These are phyloP conservation scores for Ceratocystis alfenasii DNA, from an alignment of 2,329 filamentous ascomycete genomes.

Conservation along the genomic window DNA sequence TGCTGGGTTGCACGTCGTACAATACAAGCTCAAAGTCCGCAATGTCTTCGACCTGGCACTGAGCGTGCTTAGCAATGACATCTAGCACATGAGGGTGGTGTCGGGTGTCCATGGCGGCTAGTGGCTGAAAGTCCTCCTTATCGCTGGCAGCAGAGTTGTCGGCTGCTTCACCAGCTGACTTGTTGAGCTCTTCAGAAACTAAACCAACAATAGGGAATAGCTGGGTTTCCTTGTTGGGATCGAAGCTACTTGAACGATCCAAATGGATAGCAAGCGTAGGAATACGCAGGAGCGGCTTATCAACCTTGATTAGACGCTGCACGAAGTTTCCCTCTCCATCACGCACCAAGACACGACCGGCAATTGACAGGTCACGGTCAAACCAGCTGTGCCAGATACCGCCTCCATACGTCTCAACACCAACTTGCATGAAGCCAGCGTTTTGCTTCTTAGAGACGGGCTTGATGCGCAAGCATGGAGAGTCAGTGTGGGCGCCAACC, in stretches of 20 bases:
- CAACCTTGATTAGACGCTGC: conserved; percentile 79
- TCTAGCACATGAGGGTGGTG: conserved; percentile 84
- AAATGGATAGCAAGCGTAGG: conserved; percentile 92
- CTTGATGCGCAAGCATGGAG: conserved; percentile 82
- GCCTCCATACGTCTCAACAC: conserved; percentile 92
- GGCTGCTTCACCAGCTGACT: conserved; percentile 33
- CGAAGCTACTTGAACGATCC: conserved; percentile 71
- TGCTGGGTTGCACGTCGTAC: conserved; percentile 87
- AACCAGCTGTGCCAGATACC: conserved; percentile 99
- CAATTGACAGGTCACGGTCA: conserved; percentile 83
- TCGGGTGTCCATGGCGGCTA: conserved; percentile 65
- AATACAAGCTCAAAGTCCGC: conserved; percentile 94
- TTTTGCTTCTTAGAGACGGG: conserved; percentile 81
- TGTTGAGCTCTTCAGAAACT: conserved; percentile 76
- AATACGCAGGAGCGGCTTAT: conserved; percentile 80
- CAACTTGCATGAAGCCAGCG: conserved; percentile 84
- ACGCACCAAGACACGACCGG: conserved; percentile 74
- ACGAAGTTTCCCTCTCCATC: conserved; percentile 61
- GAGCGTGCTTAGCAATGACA: conserved; percentile 69
- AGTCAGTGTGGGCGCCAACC: conserved; percentile 94
- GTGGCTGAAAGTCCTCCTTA: conserved; percentile 52
- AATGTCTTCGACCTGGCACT: conserved; percentile 56
- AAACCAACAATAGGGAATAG: conserved; percentile 87
- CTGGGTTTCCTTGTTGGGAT: conserved; percentile 95
- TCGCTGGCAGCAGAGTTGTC: conserved; percentile 33